phyloP scores from a whole-genome alignment of 2,329 filamentous ascomycete species.

The Amphichorda felina region DNA sequence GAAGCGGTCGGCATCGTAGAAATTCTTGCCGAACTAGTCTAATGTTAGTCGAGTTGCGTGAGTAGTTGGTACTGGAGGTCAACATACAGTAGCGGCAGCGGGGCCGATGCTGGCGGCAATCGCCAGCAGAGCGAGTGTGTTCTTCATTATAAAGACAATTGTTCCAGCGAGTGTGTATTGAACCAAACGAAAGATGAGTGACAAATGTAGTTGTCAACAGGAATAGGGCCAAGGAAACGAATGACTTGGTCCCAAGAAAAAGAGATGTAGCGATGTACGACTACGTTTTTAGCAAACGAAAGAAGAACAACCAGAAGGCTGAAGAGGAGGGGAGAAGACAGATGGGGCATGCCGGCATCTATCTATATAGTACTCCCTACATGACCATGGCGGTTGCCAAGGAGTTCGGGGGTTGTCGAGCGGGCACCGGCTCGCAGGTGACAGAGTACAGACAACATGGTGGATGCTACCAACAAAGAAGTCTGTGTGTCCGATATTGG shows the following conservation, averaged over 20 bases:
- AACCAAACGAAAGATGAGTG: neutral
- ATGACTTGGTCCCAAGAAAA: conserved; percentile 34
- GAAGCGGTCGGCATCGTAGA: conserved; percentile 34
- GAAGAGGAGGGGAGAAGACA: conserved; percentile 7
- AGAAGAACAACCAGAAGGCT: conserved; percentile 12
- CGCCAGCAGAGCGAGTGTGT: conserved; percentile 32
- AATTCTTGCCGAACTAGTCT: conserved; percentile 7
- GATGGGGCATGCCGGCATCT: conserved; percentile 1
- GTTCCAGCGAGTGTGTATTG: conserved; percentile 8
- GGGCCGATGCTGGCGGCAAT: conserved; percentile 37
- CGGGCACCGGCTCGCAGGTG: too few relatives aligned
- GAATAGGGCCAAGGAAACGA: conserved; percentile 36
- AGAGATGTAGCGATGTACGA: conserved; percentile 11
- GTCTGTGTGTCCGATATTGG: too few relatives aligned
- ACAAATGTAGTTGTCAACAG: conserved; percentile 14
- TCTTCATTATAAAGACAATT: conserved; percentile 37
- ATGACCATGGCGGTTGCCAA: too few relatives aligned
- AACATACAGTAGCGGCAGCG: conserved; percentile 33
- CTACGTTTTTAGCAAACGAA: conserved; percentile 8
- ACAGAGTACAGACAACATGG: too few relatives aligned
- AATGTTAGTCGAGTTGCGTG: too few relatives aligned
- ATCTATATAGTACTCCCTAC: conserved; percentile 4
- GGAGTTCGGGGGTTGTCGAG: too few relatives aligned
- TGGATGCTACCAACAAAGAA: too few relatives aligned
- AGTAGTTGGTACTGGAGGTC: neutral